Evolutionary conservation across 164 flowering plant genomes (phyloP).

Genomic region (Malania oleifera): DNA sequence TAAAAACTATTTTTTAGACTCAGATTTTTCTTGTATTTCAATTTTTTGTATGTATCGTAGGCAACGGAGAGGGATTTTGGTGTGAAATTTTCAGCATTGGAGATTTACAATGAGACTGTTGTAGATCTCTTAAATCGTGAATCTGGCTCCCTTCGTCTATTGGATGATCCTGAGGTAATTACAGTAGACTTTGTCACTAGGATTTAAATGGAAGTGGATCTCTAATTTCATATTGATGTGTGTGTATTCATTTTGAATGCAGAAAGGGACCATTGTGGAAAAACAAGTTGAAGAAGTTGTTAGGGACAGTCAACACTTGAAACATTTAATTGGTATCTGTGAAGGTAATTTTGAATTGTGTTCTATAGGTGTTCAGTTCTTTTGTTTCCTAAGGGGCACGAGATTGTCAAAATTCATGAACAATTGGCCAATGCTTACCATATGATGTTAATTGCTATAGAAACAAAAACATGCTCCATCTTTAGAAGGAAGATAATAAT

Average conservation of each 20-base stretch:
- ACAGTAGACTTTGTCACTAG: not conserved
- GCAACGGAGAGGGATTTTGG: conserved; percentile 53
- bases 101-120: conserved; percentile 83
- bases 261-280: conserved; percentile 83
- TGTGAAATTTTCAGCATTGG: conserved; percentile 67
- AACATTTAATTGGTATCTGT: conserved; percentile 56
- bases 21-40: not conserved
- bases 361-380: not conserved
- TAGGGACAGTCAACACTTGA: conserved; percentile 50
- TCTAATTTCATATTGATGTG: not conserved
- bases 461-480: no score
- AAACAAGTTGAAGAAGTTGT: conserved; percentile 63
- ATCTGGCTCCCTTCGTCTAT: conserved; percentile 61
- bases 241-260: conserved; percentile 10
- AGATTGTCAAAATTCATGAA: no score
- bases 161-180: conserved; percentile 89
- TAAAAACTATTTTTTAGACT: not conserved
- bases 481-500: no score
- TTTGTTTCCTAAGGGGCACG: not conserved
- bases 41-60: conserved; percentile 25
- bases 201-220: not conserved
- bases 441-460: no score
- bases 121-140: conserved; percentile 66
- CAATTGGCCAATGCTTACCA: no score
- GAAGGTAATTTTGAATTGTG: conserved; percentile 43